Base-by-base conservation (phyloP, 78 protist genomes). In the Chrysochromulina parva region DNA sequence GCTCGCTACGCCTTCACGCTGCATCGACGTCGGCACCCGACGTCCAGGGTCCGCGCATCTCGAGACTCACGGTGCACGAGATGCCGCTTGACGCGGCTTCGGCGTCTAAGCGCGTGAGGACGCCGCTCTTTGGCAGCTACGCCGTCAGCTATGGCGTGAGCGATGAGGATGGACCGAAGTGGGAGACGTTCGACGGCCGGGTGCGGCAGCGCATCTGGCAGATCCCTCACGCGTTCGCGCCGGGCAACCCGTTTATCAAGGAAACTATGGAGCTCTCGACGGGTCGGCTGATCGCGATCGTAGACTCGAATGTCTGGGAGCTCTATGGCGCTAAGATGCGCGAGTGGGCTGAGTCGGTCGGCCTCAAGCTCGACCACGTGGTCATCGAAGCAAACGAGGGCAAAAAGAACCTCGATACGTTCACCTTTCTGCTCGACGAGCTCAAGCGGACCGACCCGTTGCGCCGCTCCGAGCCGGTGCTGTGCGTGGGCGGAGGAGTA, bases 391-490 rank as follows among this genome's bases (percentile, higher is more conserved):
- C 26, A 22, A 62, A 62, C 69, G 69, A 62, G 24, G 69, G 11
- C 76, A 2, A 20, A 28, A 76, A 76, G 85, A 76, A 24, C 47
- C 2, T 76, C 22, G 59, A 1, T 19, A 76, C 57, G 13, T 48
- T 76, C 59, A 17, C 17, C 59, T 52, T 52, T 28, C 85, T 76
- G 13, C 58, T 76, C 54, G 85, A 76, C 85, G 85, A 76, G 85
- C 85, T 76, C 47, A 20, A 9, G 59, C 85, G 85, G 14, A 59
- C 19, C 59, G 85, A 76, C 59, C 85, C 85, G 85, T 59, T 76
- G 22, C 85, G 85, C 59, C 85, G 85, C 28, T 76, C 85, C 54
- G 85, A 76, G 85, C 85, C 85, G n/a, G 85, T 76, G 38, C 85
- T 76, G 59, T 9, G n/a, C 38, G 19, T 76, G 59, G 85, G 85